Evolutionary conservation across 768 basidiomycete genomes (phyloP).

Genomic region (Dendrothele bispora): DNA sequence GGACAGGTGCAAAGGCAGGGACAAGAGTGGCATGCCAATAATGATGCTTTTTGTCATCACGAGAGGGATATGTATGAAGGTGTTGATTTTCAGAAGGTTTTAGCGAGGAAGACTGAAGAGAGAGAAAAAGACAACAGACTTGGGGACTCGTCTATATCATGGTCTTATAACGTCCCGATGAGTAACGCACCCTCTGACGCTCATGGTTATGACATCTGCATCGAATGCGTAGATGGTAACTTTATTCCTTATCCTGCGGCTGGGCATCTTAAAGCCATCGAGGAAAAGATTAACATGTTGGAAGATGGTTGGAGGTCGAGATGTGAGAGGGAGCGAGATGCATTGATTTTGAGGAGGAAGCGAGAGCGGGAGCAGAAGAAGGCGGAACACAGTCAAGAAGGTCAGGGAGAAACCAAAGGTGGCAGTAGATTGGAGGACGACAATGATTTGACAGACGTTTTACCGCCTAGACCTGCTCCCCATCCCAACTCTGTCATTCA

Average conservation of each 20-base stretch:
- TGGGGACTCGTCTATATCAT: not conserved
- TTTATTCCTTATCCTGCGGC: constrained; percentile 69
- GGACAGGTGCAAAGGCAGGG: not conserved
- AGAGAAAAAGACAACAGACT: constrained; percentile 1
- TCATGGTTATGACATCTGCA: constrained; percentile 78
- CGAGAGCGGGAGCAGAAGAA: constrained; percentile 16
- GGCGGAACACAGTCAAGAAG: too few species aligned
- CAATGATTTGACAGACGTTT: constrained; percentile 10
- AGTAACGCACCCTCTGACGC: constrained; percentile 30
- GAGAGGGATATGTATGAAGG: too few species aligned
- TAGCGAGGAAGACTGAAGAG: constrained; percentile 10
- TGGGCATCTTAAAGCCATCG: constrained; percentile 66
- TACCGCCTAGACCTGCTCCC: constrained; percentile 66
- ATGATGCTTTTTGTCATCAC: constrained; percentile 18
- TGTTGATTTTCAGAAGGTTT: constrained; percentile 25
- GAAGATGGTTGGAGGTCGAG: constrained; percentile 59
- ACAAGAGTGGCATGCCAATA: constrained; percentile 4
- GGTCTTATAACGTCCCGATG: not conserved
- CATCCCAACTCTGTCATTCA: constrained; percentile 72
- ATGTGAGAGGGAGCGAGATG: constrained; percentile 22
- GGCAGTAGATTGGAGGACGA: too few species aligned
- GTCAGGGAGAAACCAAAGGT: too few species aligned
- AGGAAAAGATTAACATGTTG: constrained; percentile 68
- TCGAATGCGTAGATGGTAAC: constrained; percentile 88
- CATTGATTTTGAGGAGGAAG: constrained; percentile 15